Base-by-base conservation (phyloP, 306 rosid species). In the Glycine soja region DNA sequence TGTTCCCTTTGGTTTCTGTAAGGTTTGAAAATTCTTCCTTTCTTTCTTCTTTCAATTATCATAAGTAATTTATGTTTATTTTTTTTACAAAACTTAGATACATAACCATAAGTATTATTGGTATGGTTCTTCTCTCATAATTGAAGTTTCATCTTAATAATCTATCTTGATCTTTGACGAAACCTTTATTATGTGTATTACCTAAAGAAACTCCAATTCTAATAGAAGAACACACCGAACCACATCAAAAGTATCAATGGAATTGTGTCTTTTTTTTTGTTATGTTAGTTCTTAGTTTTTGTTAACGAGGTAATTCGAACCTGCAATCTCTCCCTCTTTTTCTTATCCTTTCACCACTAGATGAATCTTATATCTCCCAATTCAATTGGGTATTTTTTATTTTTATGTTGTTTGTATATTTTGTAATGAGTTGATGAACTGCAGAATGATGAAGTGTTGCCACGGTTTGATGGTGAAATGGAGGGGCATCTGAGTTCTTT, bases 1-100 rank as follows among this genome's bases (percentile, higher is more conserved):
- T 72, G 54, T 78, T 42, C 80, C 95, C 9, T 84, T 78, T 67
- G 89, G 87, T 77, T 88, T 90, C 84, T 74, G 34, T 11, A 90
- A 94, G 98, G 97, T 94, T 79, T 72, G 88, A 57, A 19, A 51
- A 11, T 11, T 24, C 10, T 10, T 16, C 30, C 15, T 68, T 10
- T 42, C 43, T 54, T 18, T 54, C 38, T 10, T 43, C 10, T 10
- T 46, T 68, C 9, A 8, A 15, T 16, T 18, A 45, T 6, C 3
- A 12, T 11, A 11, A 62, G 7, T 10, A 8, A 18, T 54, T 54
- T 56, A 2, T 57, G 0, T 9, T 18, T 36, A 4, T 3, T 36
- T 36, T 36, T 36, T 36, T 3, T 4, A 7, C 2, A 18, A 4
- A 58, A 6, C 2, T 50, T 56, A 12, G 5, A 51, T 14, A 51